phyloP scores from a whole-genome alignment of 352 stramenopile species.

The Phytophthora sojae region DNA sequence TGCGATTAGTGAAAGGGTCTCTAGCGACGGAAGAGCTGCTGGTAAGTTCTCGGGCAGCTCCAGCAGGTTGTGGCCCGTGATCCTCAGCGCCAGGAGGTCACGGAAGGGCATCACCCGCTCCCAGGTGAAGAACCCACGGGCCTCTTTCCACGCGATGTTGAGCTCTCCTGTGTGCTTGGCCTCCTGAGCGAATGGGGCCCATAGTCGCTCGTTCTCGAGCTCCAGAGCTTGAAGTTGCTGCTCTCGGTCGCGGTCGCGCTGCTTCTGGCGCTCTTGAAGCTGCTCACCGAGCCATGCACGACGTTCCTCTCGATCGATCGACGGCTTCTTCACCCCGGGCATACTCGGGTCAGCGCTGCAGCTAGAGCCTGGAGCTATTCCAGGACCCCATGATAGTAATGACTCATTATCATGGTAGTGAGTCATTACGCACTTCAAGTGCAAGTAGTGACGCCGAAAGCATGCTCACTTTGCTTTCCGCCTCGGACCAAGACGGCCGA shows the following conservation, averaged over 20 bases:
- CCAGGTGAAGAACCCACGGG: slow-evolving; percentile 64
- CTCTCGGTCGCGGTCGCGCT: slow-evolving; percentile 44
- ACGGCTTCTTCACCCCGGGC: neutral
- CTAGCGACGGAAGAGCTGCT: slow-evolving; percentile 40
- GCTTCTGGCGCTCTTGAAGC: slow-evolving; percentile 50
- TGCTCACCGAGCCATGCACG: slow-evolving; percentile 61
- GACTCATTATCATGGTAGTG: too few species aligned
- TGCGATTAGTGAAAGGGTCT: slow-evolving; percentile 60
- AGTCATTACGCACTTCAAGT: too few species aligned
- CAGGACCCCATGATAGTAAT: neutral
- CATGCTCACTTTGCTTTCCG: too few species aligned
- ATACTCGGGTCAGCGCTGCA: slow-evolving; percentile 4
- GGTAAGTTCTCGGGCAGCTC: slow-evolving; percentile 44
- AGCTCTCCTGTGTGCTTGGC: slow-evolving; percentile 55
- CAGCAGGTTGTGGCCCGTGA: slow-evolving; percentile 55
- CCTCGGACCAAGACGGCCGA: too few species aligned
- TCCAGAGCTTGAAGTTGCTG: slow-evolving; percentile 40
- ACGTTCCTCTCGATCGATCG: slow-evolving; percentile 33
- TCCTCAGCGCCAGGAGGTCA: slow-evolving; percentile 57
- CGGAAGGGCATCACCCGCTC: slow-evolving; percentile 47
- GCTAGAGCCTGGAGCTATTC: slow-evolving; percentile 4
- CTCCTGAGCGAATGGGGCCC: slow-evolving; percentile 53
- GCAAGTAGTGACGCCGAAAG: too few species aligned
- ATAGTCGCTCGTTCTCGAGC: slow-evolving; percentile 48
- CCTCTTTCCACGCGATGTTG: slow-evolving; percentile 75